Evolutionary conservation across 2,329 filamentous ascomycete species (phyloP).

Genomic region (Coniosporium tulheliwenetii): DNA sequence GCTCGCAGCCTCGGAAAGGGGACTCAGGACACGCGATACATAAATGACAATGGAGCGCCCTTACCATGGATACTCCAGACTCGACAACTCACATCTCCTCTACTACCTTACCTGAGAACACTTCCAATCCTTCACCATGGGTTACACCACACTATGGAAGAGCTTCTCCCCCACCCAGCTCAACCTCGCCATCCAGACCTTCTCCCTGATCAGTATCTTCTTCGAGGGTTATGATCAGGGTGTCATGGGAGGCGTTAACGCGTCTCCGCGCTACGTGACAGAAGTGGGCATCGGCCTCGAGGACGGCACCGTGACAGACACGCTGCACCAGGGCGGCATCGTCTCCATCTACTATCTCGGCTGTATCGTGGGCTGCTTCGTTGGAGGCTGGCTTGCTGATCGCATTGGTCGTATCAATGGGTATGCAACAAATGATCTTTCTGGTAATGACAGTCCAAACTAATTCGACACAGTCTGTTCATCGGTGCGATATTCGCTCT

Average conservation of each 20-base stretch:
- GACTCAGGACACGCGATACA: too few relatives aligned
- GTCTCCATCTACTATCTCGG: conserved; percentile 39
- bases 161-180: conserved; percentile 25
- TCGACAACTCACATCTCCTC: too few relatives aligned
- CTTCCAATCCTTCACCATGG: conserved; percentile 13
- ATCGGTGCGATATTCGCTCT: conserved; percentile 31
- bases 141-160: conserved; percentile 26
- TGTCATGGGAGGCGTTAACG: conserved; percentile 37
- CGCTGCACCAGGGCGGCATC: conserved; percentile 35
- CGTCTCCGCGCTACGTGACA: conserved; percentile 23
- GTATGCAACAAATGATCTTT: not conserved
- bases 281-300: conserved; percentile 29
- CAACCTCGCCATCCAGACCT: conserved; percentile 21
- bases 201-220: conserved; percentile 18
- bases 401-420: conserved; percentile 37
- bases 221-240: conserved; percentile 38
- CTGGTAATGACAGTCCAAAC: not conserved
- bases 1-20: too few relatives aligned
- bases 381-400: conserved; percentile 35
- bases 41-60: too few relatives aligned
- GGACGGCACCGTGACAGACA: conserved; percentile 31
- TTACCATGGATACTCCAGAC: too few relatives aligned
- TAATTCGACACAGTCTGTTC: conserved; percentile 15
- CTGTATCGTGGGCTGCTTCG: conserved; percentile 33
- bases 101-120: too few relatives aligned